Base-by-base conservation (phyloP, 148 eudicot species). In the Rhododendron simsii region DNA sequence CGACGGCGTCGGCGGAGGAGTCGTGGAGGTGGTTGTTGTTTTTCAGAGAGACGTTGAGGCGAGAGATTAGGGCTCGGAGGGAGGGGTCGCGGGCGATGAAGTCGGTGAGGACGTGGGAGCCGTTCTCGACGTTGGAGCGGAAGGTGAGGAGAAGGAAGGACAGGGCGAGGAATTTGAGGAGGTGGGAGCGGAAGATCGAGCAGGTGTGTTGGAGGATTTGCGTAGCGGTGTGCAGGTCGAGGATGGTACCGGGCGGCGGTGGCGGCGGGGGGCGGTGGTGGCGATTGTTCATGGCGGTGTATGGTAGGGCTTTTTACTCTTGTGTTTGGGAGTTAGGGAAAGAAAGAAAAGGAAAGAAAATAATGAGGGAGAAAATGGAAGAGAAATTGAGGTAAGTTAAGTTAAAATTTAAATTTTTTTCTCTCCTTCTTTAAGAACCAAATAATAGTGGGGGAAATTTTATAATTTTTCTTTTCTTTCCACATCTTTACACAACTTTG, bases 61-160 rank as follows among this genome's bases (percentile, higher is more conserved):
- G 92, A 6, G 96, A 90, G 69, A 93, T 90, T 53, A 96, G 92
- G 87, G 95, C 85, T 87, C 88, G 90, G 30, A 96, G 80, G 9
- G 93, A 89, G 0, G 99, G 94, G 87, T 96, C 94, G n/a, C 84
- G 86, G 82, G 94, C 96, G 89, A 93, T 88, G 88, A 90, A 90
- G 76, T 92, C 67, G 47, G 94, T 89, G 93, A 95, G 89, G 86
- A 89, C 89, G 85, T 88, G 84, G 83, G 97, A 81, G 78, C 93
- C 94, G 87, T 83, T 92, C 67, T 94, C 93, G 89, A 95, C 89
- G 88, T 94, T 87, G 89, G 90, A 87, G 75, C 93, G 99, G 90
- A 95, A 93, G 87, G 94, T 90, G 92, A 95, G 90, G 89, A 95
- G 85, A 82, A 96, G 92, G 76, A 91, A 83, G 26, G 98, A 84